Evolutionary conservation across 805 yeast genomes (phyloP), one percentile per base, ranked within the genome.

Genomic region (Starmerella sp.): DNA sequence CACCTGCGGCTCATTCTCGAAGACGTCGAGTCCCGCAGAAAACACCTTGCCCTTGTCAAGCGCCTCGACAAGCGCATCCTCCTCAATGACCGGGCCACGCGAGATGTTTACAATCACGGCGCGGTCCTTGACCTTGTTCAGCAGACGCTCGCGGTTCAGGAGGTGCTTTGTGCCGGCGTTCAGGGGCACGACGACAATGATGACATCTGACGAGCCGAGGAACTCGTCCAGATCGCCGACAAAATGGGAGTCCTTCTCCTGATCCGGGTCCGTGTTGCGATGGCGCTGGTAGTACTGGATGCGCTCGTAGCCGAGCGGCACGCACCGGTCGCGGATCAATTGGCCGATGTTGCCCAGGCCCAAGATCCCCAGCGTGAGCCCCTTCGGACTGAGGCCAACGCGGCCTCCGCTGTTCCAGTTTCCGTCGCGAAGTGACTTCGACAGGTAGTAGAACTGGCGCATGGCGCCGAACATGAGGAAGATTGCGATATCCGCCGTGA

Each of bases 61-160:
- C 5, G 77, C 77, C 11, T 71, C 73, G 2, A 76, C 71, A 47
- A 82, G 69, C 11, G 79, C 80, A 14, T 67, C 62, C 65, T 82
- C 88, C 62, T 83, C 80, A 54, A 82, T 66, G 30, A 89, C 81
- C 3, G 91, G 84, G 17, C 97, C 97, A 65, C 97, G 78, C 6
- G 96, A 93, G 11, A 95, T 87, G 71, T 89, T 89, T 42, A 87
- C 82, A 31, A 83, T 71, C 14, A 85, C 80, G 36, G 82, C 89
- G 42, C 89, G 93, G 55, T 80, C 79, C 69, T 89, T 89, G 86
- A 85, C 81, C 4, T 44, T 48, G 68, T 82, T 78, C 29, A 70
- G 65, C 53, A 89, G 75, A 1, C 81, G 73, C 11, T 75, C 81
- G 48, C 72, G 76, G 69, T 83, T 76, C 66, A 89, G 75, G 47